Evolutionary conservation across 2,329 filamentous ascomycete genomes (phyloP).

Genomic region (Chalaropsis thielavioides): DNA sequence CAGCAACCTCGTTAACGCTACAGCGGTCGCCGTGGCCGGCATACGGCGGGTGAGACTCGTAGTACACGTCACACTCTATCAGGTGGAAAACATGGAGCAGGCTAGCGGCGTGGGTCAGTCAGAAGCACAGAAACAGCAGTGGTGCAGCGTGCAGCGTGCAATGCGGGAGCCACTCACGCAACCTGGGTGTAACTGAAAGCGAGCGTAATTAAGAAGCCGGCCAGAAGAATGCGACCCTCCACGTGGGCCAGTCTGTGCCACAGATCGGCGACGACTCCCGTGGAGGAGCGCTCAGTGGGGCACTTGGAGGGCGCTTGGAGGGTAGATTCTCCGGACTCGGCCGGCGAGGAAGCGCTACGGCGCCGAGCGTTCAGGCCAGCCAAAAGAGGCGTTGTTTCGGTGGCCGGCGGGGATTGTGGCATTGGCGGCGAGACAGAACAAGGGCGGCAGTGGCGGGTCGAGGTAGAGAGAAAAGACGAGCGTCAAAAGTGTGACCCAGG

Average conservation of each 20-base stretch:
- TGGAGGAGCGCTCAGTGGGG: neutral
- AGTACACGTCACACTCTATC: constrained; percentile 60
- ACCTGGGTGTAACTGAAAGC: constrained; percentile 37
- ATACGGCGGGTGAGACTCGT: constrained; percentile 40
- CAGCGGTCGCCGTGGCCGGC: constrained; percentile 39
- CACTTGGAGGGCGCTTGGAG: neutral
- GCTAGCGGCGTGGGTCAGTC: constrained; percentile 20
- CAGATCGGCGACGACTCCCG: neutral
- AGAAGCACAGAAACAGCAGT: neutral
- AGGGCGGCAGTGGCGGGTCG: neutral
- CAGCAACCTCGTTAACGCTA: constrained; percentile 45
- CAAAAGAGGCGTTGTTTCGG: neutral
- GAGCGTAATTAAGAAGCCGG: constrained; percentile 44
- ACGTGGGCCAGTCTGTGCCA: constrained; percentile 18
- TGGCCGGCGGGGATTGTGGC: neutral
- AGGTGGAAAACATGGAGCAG: constrained; percentile 52
- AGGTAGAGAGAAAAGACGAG: neutral
- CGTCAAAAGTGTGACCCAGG: neutral
- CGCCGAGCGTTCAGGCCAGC: neutral
- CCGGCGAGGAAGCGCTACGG: too few relatives aligned
- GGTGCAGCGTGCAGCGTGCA: neutral
- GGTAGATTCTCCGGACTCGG: neutral
- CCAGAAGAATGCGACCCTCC: constrained; percentile 38
- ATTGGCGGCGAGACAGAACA: neutral
- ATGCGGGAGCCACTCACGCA: constrained; percentile 26